phyloP scores from a whole-genome alignment of 2,329 filamentous ascomycete species.

The Aspergillus alliaceus region DNA sequence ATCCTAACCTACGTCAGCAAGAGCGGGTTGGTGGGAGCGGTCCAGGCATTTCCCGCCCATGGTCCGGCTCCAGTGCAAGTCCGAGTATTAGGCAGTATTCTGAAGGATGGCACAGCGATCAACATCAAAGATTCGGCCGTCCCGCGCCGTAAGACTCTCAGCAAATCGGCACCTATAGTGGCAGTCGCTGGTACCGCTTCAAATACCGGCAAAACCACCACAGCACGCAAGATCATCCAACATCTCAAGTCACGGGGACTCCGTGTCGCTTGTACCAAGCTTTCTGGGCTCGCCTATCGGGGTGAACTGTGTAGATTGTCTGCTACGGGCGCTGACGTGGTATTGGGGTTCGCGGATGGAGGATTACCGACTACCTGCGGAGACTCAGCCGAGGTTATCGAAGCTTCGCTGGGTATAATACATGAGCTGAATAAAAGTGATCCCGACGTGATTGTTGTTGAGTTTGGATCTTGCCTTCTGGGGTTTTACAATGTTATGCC shows the following conservation, averaged over 20 bases:
- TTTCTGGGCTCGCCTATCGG: background rate
- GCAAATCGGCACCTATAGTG: background rate
- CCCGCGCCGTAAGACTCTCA: background rate
- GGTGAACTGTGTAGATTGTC: background rate
- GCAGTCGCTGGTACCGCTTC: background rate
- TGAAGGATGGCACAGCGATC: background rate
- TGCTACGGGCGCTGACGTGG: background rate
- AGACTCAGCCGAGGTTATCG: background rate
- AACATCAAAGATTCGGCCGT: background rate
- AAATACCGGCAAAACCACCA: background rate
- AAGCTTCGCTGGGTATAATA: background rate
- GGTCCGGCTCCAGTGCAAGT: background rate
- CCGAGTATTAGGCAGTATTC: background rate
- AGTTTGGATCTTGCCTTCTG: background rate
- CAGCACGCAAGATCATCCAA: background rate
- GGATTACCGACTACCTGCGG: background rate
- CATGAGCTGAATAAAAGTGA: background rate
- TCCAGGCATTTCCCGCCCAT: background rate
- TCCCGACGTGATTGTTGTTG: background rate
- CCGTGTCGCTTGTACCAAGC: background rate
- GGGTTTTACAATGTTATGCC: background rate
- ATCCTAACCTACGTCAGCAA: background rate
- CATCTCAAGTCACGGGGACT: background rate
- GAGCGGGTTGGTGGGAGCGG: background rate
- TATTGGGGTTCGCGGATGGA: background rate